A percentile compares a stretch with the other conserved stretches of the same genome.
These are phyloP conservation scores for Mucor circinelloides DNA, from an alignment of 371 early-diverging fungal genomes.

Conservation along the genomic window DNA sequence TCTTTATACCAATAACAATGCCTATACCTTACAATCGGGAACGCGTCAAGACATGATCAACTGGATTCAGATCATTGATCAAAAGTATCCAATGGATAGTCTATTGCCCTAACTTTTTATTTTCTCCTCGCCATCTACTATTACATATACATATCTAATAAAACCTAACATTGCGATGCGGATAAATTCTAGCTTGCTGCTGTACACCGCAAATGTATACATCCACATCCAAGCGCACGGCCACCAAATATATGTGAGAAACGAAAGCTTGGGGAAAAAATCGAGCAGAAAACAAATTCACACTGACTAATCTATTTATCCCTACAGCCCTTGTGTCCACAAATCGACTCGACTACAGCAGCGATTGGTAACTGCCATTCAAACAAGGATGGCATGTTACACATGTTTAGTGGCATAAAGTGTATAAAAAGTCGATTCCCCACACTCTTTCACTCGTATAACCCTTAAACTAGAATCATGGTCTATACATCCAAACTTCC, in stretches of 20 bases:
- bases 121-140: background rate
- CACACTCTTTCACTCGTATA: background rate
- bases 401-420: background rate
- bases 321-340: background rate
- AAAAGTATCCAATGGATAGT: conserved; percentile 52
- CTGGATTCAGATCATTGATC: conserved; percentile 80
- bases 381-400: background rate
- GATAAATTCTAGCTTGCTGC: no score
- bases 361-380: background rate
- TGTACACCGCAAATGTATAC: no score
- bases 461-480: background rate
- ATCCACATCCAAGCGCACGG: no score
- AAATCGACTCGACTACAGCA: background rate
- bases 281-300: background rate
- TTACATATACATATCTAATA: background rate
- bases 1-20: conserved; percentile 77
- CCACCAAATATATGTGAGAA: background rate
- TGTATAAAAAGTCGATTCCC: background rate
- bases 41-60: conserved; percentile 69
- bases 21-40: conserved; percentile 76
- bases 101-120: conserved; percentile 11
- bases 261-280: background rate
- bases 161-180: no score
- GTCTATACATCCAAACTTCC: conserved; percentile 15
- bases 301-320: conserved; percentile 1